Evolutionary conservation across 352 stramenopile genomes (phyloP), one percentile per base, ranked within the genome.

Genomic region (Globisporangium paroecandrum): DNA sequence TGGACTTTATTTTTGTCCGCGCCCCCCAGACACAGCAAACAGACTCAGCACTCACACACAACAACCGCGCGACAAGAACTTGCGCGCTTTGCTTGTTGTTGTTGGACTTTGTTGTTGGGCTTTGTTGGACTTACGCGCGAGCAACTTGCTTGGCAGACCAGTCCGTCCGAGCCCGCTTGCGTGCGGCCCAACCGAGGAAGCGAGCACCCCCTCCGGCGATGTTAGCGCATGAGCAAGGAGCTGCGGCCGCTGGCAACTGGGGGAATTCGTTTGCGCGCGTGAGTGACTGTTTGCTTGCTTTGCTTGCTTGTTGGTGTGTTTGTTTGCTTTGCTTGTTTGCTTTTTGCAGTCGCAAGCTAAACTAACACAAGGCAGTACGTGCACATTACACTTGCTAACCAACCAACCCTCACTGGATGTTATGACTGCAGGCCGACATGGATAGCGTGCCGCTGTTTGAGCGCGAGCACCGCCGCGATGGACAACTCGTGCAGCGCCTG

Each of bases 401-500:
- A 22, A 32, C 29, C 29, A 32, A 29, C 3, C 27, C 27, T 49
- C 43, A 43, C 4, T n/a, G 9, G n/a, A 49, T 49, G 8, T 38
- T 58, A 13, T 4, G n/a, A 9, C 47, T 62, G 24, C 68, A 89
- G 75, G 74, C 76, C 64, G 85, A 95, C 27, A 93, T 94, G 86
- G 86, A 91, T 64, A 91, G 67, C 68, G 87, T 92, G 62, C 87
- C 87, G 70, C 74, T 94, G 47, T 95, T 95, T 76, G 87, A 95
- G 75, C 83, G 87, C 58, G 87, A 95, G 76, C 87, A 93, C 72
- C 82, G 87, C 69, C 91, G 90, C 64, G 87, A 95, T 74, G 85
- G 83, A 22, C 87, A 95, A 70, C 69, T 93, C 46, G 87, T 95
- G 54, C 86, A 93, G 71, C 83, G 88, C 1, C 74, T 93, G 43